Conservation (phyloP, 208 protist genomes). For the Leishmania major region DNA sequence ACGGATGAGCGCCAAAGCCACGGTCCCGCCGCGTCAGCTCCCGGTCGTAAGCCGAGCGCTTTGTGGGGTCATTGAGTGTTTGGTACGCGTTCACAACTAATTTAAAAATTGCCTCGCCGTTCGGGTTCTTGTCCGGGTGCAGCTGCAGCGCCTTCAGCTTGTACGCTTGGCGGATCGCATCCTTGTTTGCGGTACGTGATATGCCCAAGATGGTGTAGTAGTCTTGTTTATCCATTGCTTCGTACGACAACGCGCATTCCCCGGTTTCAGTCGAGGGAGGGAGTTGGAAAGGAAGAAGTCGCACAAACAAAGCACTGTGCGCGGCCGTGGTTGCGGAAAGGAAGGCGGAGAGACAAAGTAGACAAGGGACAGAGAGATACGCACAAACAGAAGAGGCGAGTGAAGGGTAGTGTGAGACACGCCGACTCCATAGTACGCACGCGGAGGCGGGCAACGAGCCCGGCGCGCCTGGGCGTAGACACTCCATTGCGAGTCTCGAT, state of each 20-base stretch:
- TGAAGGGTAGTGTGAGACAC: background rate
- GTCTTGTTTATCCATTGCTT: constrained; percentile 59
- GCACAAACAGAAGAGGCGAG: background rate
- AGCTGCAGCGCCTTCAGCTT: constrained; percentile 79
- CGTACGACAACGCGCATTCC: constrained; percentile 5
- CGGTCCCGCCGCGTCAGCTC: constrained; percentile 57
- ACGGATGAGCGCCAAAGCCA: constrained; percentile 22
- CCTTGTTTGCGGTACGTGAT: constrained; percentile 62
- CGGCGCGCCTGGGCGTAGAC: background rate
- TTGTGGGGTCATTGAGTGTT: constrained; percentile 67
- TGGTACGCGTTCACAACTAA: constrained; percentile 84
- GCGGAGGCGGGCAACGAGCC: background rate
- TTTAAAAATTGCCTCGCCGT: constrained; percentile 84
- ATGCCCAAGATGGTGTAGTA: constrained; percentile 83
- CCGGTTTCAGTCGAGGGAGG: background rate
- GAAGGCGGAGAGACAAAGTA: background rate
- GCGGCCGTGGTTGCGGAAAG: background rate
- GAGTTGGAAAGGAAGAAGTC: background rate
- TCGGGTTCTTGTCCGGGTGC: constrained; percentile 92
- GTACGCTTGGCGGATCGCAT: constrained; percentile 87
- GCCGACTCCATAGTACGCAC: background rate
- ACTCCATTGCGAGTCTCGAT: background rate
- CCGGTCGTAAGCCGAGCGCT: constrained; percentile 77
- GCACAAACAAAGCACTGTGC: background rate
- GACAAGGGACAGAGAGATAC: background rate